These are phyloP conservation scores for Lactarius hatsudake DNA, from an alignment of 768 basidiomycete species.

Conservation along the genomic window DNA sequence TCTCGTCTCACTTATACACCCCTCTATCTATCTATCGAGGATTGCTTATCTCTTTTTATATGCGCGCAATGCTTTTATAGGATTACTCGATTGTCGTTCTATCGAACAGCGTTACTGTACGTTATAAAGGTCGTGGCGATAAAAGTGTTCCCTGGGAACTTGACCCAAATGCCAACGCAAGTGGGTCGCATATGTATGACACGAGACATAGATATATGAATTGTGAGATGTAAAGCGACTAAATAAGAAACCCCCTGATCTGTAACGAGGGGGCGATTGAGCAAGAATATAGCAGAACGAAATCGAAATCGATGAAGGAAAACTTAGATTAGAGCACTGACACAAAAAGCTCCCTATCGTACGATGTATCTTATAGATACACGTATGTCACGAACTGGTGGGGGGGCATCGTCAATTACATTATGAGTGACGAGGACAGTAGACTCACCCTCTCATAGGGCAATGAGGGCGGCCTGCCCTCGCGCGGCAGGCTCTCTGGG, in stretches of 20 bases:
- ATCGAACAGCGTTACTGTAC: conserved; percentile 21
- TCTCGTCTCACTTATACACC: neutral
- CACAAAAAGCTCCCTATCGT: neutral
- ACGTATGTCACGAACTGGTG: conserved; percentile 25
- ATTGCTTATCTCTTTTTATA: neutral
- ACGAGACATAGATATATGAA: conserved; percentile 9
- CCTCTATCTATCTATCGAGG: neutral
- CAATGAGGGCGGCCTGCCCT: conserved; percentile 49
- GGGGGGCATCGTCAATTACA: neutral
- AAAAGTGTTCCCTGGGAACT: conserved; percentile 15
- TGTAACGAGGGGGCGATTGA: neutral
- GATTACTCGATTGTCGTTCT: conserved; percentile 23
- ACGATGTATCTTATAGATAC: conserved; percentile 15
- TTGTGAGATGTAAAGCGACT: neutral
- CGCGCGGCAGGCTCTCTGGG: conserved; percentile 57
- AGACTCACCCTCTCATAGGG: conserved; percentile 56
- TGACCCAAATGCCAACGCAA: conserved; percentile 16
- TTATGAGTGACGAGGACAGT: neutral
- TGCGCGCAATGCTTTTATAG: neutral
- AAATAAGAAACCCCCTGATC: neutral
- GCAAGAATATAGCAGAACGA: conserved; percentile 14
- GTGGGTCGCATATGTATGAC: conserved; percentile 17
- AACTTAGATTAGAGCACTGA: conserved; percentile 9
- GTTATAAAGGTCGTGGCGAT: conserved; percentile 21
- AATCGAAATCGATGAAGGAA: conserved; percentile 1